These are phyloP conservation scores for Xylaria arbuscula DNA, from an alignment of 2,329 filamentous ascomycete genomes.

Conservation along the genomic window DNA sequence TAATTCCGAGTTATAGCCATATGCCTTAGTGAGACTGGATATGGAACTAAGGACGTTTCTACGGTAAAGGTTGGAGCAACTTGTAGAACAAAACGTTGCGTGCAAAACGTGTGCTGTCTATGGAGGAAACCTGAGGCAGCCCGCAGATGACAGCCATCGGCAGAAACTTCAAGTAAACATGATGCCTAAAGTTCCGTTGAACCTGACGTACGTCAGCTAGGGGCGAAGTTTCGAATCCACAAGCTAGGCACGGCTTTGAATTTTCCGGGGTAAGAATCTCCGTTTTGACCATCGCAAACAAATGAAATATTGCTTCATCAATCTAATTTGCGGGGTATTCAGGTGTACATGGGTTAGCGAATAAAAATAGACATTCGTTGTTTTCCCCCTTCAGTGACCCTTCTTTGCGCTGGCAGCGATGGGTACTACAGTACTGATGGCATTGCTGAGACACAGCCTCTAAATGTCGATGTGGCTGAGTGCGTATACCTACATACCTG, in stretches of 20 bases:
- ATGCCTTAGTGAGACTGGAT: background rate
- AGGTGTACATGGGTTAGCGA: too few species aligned
- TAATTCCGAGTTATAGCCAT: background rate
- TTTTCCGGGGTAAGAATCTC: conserved; percentile 3
- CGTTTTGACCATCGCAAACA: background rate
- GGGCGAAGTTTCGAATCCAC: conserved; percentile 11
- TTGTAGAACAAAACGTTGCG: background rate
- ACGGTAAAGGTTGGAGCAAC: background rate
- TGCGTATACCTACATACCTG: background rate
- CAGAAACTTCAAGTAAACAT: background rate
- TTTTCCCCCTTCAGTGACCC: too few species aligned
- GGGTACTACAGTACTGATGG: too few species aligned
- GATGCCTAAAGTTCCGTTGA: background rate
- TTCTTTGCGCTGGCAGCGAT: too few species aligned
- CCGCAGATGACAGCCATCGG: background rate
- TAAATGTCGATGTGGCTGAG: conserved; percentile 25
- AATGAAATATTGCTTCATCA: too few species aligned
- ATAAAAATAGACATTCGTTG: too few species aligned
- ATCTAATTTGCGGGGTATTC: too few species aligned
- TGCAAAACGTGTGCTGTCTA: background rate
- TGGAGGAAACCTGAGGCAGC: background rate
- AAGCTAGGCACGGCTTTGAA: background rate
- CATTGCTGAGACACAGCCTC: background rate
- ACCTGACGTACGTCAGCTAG: conserved; percentile 5
- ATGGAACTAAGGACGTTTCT: background rate